Evolutionary conservation across 2,329 filamentous ascomycete genomes (phyloP).

Genomic region (Corynespora cassiicola): DNA sequence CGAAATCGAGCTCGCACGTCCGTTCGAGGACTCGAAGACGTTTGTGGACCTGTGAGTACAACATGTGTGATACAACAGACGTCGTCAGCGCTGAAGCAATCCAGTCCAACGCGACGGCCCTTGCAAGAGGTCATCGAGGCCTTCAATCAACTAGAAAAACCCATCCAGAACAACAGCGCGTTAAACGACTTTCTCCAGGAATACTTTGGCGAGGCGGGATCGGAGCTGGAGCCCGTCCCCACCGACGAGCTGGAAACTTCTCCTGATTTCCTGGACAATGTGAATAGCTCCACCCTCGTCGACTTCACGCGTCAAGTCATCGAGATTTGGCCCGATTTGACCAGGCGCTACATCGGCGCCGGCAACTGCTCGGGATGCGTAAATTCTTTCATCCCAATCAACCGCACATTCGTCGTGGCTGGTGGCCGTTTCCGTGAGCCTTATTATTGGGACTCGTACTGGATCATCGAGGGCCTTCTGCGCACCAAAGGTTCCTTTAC

Average conservation of each 20-base stretch:
- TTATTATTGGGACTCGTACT: constrained; percentile 76
- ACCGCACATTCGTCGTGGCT: constrained; percentile 73
- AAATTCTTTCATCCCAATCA: constrained; percentile 70
- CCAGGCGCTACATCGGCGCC: constrained; percentile 61
- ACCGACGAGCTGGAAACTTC: constrained; percentile 60
- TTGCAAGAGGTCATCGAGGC: constrained; percentile 67
- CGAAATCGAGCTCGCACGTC: constrained; percentile 67
- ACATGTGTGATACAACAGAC: constrained; percentile 1
- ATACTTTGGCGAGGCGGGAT: constrained; percentile 69
- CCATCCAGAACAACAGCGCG: constrained; percentile 68
- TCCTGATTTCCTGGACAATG: constrained; percentile 62
- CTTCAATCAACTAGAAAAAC: constrained; percentile 65
- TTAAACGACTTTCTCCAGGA: constrained; percentile 67
- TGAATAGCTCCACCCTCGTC: constrained; percentile 64
- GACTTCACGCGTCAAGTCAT: constrained; percentile 71
- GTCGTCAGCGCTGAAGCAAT: constrained; percentile 5
- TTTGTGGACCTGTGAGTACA: constrained; percentile 63
- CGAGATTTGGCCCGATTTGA: constrained; percentile 73
- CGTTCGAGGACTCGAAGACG: constrained; percentile 73
- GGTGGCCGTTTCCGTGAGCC: constrained; percentile 74
- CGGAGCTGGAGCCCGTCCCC: constrained; percentile 65
- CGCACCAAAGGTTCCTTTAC: constrained; percentile 69
- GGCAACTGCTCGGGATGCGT: constrained; percentile 64
- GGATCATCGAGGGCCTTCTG: constrained; percentile 71
- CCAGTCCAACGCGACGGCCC: constrained; percentile 66